Base-by-base conservation (phyloP, 1,139 yeast species). In the Scheffersomyces illinoinensis region DNA sequence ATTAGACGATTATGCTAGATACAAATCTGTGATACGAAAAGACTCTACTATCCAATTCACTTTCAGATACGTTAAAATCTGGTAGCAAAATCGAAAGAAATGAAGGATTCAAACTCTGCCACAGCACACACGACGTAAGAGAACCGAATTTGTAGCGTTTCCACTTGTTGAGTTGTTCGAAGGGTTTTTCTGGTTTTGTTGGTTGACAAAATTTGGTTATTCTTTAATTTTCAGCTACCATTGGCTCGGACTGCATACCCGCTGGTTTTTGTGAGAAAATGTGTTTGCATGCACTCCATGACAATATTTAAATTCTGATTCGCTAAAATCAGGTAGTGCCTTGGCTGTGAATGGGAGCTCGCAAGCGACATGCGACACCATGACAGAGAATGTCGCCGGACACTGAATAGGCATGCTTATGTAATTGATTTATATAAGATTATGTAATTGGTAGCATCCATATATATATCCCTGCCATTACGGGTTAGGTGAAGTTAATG, bases 221-320 rank as follows among this genome's bases (percentile, higher is more conserved):
- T 26, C 33, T 51, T 10, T 51, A 24, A 21, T 51, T 24, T 49
- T 23, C 51, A 20, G 21, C 19, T 49, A 20, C 51, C 7, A 49
- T 33, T 33, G 43, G 43, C 43, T 33, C 43, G 67, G 43, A 33
- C 43, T 33, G 43, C 43, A 33, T 33, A 33, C 43, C 14, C 52
- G 23, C 17, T 21, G 52, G 21, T 50, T 20, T 17, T n/a, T 50
- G 17, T 50, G 52, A 21, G 26, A 21, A 50, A 19, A n/a, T 20
- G 17, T 10, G 39, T 21, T 7, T 18, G 26, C n/a, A 14, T 24
- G 20, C 24, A 21, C 39, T 50, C 52, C 24, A 17, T 23, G 52
- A 24, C 24, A 73, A 71, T 75, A 68, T 67, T 71, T 62, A 58
- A 61, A 59, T 59, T 71, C 71, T 75, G 78, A 75, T 76, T 75